phyloP scores from a whole-genome alignment of 306 rosid species.

The Begonia peltatifolia region DNA sequence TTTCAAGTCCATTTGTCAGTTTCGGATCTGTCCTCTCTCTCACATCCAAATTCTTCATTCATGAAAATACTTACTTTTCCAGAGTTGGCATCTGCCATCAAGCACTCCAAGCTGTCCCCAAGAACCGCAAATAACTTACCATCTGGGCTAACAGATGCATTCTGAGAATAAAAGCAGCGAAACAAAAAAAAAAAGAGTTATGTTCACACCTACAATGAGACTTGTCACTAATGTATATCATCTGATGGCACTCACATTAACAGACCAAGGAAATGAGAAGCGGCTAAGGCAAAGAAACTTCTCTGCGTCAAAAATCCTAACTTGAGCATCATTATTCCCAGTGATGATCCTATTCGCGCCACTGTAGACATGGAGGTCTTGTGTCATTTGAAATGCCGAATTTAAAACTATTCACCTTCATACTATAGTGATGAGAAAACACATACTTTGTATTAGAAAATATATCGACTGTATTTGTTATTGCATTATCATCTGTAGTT shows the following conservation, averaged over 20 bases:
- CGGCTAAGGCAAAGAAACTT: conserved; percentile 43
- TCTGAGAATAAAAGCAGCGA: conserved; percentile 23
- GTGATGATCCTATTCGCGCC: conserved; percentile 54
- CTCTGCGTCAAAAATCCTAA: conserved; percentile 53
- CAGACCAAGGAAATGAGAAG: conserved; percentile 82
- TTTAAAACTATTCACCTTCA: too few species aligned
- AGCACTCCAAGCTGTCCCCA: conserved; percentile 76
- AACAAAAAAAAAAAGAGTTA: background rate
- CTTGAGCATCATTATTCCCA: conserved; percentile 84
- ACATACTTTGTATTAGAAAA: conserved; percentile 41
- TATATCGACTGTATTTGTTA: conserved; percentile 84
- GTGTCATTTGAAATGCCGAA: too few species aligned
- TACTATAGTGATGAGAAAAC: background rate
- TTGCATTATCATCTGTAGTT: conserved; percentile 65
- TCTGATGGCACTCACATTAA: conserved; percentile 56
- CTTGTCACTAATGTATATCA: conserved; percentile 4
- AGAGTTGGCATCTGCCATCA: conserved; percentile 44
- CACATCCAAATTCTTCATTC: too few species aligned
- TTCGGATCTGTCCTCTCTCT: too few species aligned
- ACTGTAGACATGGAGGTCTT: conserved; percentile 25
- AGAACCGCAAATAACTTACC: conserved; percentile 72
- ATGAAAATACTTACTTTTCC: conserved; percentile 9
- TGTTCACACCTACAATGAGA: background rate
- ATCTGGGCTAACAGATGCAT: conserved; percentile 66
- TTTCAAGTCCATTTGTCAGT: background rate